phyloP scores from a whole-genome alignment of 2,329 filamentous ascomycete genomes.

The Fusarium sp. region DNA sequence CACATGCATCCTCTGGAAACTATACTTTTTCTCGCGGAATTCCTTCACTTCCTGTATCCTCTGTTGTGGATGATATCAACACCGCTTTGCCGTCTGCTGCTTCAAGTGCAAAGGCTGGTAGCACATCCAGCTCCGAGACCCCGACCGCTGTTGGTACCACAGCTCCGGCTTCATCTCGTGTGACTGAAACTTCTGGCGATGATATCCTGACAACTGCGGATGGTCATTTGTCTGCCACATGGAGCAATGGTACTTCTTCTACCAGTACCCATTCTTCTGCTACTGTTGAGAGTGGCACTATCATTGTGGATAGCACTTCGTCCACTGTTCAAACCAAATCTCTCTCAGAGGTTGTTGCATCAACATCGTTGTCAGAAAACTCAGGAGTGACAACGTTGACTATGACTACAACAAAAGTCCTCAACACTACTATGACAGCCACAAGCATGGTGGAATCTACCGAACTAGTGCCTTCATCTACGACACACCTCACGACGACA shows the following conservation, averaged over 20 bases:
- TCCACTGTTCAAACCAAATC: not conserved
- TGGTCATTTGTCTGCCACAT: not conserved
- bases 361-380: not conserved
- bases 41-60: slow-evolving; percentile 11
- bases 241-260: not conserved
- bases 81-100: slow-evolving; percentile 21
- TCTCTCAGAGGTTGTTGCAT: not conserved
- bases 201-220: not conserved
- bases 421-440: slow-evolving; percentile 30
- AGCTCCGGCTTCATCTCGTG: slow-evolving; percentile 1
- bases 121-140: slow-evolving; percentile 18
- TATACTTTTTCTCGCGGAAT: not conserved
- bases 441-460: not conserved
- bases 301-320: not conserved
- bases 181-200: not conserved
- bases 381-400: not conserved
- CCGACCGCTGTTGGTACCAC: slow-evolving; percentile 10
- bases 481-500: not conserved
- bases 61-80: not conserved
- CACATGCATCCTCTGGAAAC: slow-evolving; percentile 3
- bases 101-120: slow-evolving; percentile 36
- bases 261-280: slow-evolving; percentile 1
- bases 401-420: slow-evolving; percentile 26
- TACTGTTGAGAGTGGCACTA: not conserved
- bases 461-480: not conserved